Base-by-base conservation (phyloP, 176 grass and related monocot genomes). In the Oryza nivara region DNA sequence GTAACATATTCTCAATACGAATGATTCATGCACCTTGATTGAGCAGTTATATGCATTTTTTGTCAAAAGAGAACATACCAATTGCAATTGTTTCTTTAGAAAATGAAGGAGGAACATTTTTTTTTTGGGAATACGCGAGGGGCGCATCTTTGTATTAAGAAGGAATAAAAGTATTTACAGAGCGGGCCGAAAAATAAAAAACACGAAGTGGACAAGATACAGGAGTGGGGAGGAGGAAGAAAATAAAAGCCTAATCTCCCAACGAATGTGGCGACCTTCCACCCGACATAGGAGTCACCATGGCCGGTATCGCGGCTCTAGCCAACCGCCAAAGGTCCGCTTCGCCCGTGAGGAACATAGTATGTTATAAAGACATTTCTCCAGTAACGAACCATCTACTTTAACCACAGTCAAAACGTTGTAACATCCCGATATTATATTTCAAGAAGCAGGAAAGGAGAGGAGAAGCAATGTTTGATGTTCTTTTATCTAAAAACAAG, bases 1-100 rank as follows among this genome's bases (percentile, higher is more conserved):
- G 26, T 26, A 66, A 41, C 67, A 58, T 78, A 22, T 61, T 61
- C 13, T 72, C 6, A 71, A 78, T 2, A 38, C 7, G 3, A 11
- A 67, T 40, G 22, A 38, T 7, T 7, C 36, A 38, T 38, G 36
- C 20, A 49, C 34, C 13, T 82, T 15, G 3, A 63, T 20, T 51
- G 17, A 56, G 12, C 1, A 74, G 61, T 67, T n/a, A 12, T 61
- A 41, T 15, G 43, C 45, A 10, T 49, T 48, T 67, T 74, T 75
- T 8, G 23, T 47, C 6, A 54, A 72, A 79, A 72, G 52, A 66
- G 38, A 23, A 47, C 51, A 68, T 13, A 49, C 23, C 23, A 49
- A 26, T 74, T 61, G 17, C 56, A 74, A 79, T 72, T 16, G 13
- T 54, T 83, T 16, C 17, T 52, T 52, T 52, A 67, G 12, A 76